A percentile compares a stretch with the other conserved stretches of the same genome.
Conservation (phyloP, 257 asterid genomes). For the Verbascum thapsus region DNA sequence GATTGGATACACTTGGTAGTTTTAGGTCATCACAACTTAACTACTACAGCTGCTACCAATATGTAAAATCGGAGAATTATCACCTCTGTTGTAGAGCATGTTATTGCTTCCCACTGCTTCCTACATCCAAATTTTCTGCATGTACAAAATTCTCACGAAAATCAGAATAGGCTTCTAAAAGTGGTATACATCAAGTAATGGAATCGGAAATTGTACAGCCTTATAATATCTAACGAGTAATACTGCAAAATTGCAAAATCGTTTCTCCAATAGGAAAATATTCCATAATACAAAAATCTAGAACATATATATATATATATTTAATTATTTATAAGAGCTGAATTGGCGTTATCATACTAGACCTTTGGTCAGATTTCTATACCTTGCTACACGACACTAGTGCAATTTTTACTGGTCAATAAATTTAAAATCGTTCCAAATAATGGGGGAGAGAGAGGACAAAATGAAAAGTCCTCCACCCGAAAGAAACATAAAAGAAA, state of each 20-base stretch:
- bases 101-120: constrained; percentile 37
- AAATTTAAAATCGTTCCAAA: constrained; percentile 2
- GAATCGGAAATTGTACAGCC: constrained; percentile 1
- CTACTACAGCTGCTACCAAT: not conserved
- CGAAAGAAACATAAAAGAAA: not conserved
- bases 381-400: constrained; percentile 4
- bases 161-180: not conserved
- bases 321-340: too few species aligned
- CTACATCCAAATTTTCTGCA: constrained; percentile 42
- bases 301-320: too few species aligned
- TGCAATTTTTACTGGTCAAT: not conserved
- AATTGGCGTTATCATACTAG: too few species aligned
- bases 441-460: constrained; percentile 1
- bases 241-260: not conserved
- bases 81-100: constrained; percentile 33
- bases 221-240: not conserved
- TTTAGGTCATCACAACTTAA: not conserved
- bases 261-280: constrained; percentile 9
- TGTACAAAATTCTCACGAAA: constrained; percentile 12
- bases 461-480: constrained; percentile 13
- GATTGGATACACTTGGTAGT: not conserved
- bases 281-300: not conserved
- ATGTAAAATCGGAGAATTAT: constrained; percentile 8
- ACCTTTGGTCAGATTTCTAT: too few species aligned
- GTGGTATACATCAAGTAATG: constrained; percentile 10